These are phyloP conservation scores for Ustilago crameri DNA, from an alignment of 1,284 basidiomycete genomes.

Conservation along the genomic window DNA sequence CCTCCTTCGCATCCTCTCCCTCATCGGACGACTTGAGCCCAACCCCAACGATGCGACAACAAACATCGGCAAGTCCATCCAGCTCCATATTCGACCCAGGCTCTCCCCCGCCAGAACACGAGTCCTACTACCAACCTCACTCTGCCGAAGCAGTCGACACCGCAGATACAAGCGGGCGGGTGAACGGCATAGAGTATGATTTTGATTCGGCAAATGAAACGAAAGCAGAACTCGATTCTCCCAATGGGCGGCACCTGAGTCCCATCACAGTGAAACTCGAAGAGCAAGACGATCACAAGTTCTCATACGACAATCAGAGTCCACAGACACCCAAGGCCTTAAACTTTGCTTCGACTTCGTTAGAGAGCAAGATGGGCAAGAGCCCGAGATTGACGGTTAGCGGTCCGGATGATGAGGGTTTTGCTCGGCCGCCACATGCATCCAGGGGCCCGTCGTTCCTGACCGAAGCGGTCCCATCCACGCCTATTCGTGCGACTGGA, in stretches of 20 bases:
- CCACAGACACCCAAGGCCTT: slow-evolving; percentile 10
- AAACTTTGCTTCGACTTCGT: background rate
- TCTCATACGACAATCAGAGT: background rate
- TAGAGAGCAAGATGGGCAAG: slow-evolving; percentile 2
- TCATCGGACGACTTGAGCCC: slow-evolving; percentile 26
- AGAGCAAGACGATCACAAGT: background rate
- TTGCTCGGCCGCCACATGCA: slow-evolving; percentile 11
- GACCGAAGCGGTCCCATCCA: background rate
- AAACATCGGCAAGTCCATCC: slow-evolving; percentile 25
- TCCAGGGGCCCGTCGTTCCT: slow-evolving; percentile 7
- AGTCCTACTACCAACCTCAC: slow-evolving; percentile 33
- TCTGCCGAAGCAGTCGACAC: slow-evolving; percentile 32
- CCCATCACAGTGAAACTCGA: slow-evolving; percentile 11
- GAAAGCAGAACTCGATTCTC: background rate
- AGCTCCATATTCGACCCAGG: slow-evolving; percentile 19
- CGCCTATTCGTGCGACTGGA: background rate
- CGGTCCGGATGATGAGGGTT: background rate
- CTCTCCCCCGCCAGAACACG: background rate
- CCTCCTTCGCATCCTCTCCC: slow-evolving; percentile 37
- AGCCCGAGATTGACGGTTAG: slow-evolving; percentile 1
- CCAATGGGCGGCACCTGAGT: background rate
- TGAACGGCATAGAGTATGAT: slow-evolving; percentile 16
- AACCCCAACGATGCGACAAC: slow-evolving; percentile 15
- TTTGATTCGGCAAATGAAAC: slow-evolving; percentile 11
- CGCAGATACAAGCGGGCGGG: slow-evolving; percentile 19